Conservation (phyloP, 139 green algal species). For the Pleodorina starrii region DNA sequence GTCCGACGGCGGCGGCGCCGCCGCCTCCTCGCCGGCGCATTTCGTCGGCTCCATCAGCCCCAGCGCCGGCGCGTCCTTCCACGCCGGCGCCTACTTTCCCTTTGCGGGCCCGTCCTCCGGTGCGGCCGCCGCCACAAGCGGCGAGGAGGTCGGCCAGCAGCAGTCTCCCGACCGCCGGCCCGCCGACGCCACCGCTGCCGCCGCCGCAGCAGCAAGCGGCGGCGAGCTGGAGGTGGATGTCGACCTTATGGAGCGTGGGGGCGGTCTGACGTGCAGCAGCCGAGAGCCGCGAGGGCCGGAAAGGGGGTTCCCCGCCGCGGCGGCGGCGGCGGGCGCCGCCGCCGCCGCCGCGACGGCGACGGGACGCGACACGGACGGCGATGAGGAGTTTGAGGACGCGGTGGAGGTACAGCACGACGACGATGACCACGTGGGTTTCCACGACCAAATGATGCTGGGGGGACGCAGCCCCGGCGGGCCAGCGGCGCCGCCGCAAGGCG, state of each 20-base stretch:
- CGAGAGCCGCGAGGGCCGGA: not conserved
- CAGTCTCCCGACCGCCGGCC: not conserved
- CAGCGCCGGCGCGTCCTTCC: not conserved
- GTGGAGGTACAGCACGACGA: conserved; percentile 40
- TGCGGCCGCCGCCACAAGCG: not conserved
- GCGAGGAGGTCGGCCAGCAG: not conserved
- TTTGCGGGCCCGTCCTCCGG: not conserved
- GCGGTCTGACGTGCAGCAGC: not conserved
- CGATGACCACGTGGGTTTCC: conserved; percentile 1
- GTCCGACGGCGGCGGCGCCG: not conserved
- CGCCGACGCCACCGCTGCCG: not conserved
- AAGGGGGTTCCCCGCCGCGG: not conserved
- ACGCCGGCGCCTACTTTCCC: no score
- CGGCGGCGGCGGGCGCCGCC: not conserved
- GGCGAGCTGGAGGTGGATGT: not conserved
- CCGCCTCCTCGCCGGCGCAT: not conserved
- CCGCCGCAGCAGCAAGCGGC: not conserved
- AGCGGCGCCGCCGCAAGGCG: not conserved
- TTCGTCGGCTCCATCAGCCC: conserved; percentile 40
- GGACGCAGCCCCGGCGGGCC: not conserved
- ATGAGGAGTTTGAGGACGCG: conserved; percentile 45
- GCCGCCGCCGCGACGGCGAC: not conserved
- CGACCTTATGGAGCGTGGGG: not conserved
- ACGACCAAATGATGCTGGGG: not conserved
- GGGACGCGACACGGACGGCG: not conserved